A percentile compares a stretch with the other conserved stretches of the same genome.
phyloP scores from a whole-genome alignment of 352 stramenopile genomes.

The Phytophthora tubulina region DNA sequence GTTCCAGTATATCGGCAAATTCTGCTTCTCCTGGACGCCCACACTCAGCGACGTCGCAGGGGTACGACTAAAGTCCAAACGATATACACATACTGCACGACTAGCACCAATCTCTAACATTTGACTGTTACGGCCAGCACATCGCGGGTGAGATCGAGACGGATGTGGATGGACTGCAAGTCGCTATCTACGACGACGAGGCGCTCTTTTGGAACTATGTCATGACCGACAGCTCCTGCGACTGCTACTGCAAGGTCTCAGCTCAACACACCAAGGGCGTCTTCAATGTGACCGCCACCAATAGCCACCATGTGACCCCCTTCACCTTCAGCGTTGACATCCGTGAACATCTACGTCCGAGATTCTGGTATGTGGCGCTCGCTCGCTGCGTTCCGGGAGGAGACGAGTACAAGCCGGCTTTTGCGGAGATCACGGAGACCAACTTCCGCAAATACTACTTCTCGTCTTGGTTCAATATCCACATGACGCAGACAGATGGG shows the following conservation, averaged over 20 bases:
- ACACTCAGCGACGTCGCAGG: conserved; percentile 68
- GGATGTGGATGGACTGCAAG: conserved; percentile 64
- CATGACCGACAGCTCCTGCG: conserved; percentile 65
- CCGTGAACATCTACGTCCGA: conserved; percentile 68
- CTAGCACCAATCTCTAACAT: background rate
- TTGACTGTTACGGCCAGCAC: conserved; percentile 35
- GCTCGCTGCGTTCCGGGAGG: conserved; percentile 75
- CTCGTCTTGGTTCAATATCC: conserved; percentile 78
- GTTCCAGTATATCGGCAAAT: conserved; percentile 86
- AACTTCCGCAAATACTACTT: conserved; percentile 86
- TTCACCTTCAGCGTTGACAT: conserved; percentile 75
- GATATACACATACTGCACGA: background rate
- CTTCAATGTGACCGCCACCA: conserved; percentile 70
- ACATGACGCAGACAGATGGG: conserved; percentile 77
- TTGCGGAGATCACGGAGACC: conserved; percentile 72
- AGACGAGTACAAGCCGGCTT: conserved; percentile 67
- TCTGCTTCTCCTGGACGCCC: conserved; percentile 79
- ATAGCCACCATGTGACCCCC: conserved; percentile 49
- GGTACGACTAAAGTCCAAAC: conserved; percentile 36
- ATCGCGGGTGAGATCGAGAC: conserved; percentile 75
- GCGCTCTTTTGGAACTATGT: conserved; percentile 83
- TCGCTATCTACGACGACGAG: conserved; percentile 87
- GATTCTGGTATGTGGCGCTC: conserved; percentile 80
- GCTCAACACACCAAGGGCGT: conserved; percentile 70
- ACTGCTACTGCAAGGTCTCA: conserved; percentile 81